Evolutionary conservation across 176 grass and related monocot genomes (phyloP).

Genomic region (Musa schizocarpa): DNA sequence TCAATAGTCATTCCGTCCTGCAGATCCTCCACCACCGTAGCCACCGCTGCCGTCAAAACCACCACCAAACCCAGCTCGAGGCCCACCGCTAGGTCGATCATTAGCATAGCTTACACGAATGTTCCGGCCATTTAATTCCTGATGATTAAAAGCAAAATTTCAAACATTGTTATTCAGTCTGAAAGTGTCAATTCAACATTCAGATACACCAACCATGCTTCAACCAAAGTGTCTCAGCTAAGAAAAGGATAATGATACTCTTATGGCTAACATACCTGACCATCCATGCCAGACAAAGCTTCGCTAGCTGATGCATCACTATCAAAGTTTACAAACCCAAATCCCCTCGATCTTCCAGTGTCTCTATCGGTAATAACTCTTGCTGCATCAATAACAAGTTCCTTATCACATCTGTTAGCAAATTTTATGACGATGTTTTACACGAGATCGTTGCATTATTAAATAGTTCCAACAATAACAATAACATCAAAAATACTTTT

Average conservation of each 20-base stretch:
- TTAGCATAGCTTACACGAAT: conserved; percentile 64
- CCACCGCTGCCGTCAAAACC: background rate
- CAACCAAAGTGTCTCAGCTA: background rate
- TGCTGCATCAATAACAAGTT: conserved; percentile 31
- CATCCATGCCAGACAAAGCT: conserved; percentile 49
- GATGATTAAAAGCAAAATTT: conserved; percentile 2
- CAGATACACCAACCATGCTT: background rate
- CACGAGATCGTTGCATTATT: background rate
- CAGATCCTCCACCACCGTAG: conserved; percentile 1
- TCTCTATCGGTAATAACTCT: conserved; percentile 60
- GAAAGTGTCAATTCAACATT: background rate
- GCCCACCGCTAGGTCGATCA: conserved; percentile 34
- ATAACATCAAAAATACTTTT: too few relatives aligned
- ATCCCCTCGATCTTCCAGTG: conserved; percentile 67
- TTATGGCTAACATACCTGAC: conserved; percentile 36
- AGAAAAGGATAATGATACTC: background rate
- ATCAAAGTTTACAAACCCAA: conserved; percentile 62
- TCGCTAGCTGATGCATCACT: conserved; percentile 25
- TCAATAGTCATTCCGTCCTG: background rate
- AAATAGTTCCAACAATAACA: background rate
- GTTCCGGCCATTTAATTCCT: conserved; percentile 55
- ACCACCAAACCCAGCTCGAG: conserved; percentile 9
- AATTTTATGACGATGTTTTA: background rate
- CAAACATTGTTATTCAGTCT: background rate
- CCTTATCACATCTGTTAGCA: conserved; percentile 1